Percentiles rank a stretch among this genome's conserved stretches.
Conservation (phyloP, 352 stramenopile genomes). For the Globisporangium irregulare region DNA sequence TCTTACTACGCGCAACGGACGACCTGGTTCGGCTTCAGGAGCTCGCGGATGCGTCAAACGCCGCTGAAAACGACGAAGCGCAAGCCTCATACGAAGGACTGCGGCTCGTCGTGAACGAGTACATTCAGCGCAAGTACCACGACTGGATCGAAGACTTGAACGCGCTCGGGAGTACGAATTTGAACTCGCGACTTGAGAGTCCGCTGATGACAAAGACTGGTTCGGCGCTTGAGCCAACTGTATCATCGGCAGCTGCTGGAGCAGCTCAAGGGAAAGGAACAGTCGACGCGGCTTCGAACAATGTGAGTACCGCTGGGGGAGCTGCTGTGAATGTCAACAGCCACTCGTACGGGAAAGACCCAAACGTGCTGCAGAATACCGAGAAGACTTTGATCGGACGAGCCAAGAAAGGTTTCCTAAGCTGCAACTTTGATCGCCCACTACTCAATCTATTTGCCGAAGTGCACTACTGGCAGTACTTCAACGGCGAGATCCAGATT, state of each 20-base stretch:
- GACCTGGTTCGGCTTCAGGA: constrained; percentile 74
- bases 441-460: constrained; percentile 92
- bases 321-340: constrained; percentile 35
- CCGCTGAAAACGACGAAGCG: constrained; percentile 75
- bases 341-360: constrained; percentile 34
- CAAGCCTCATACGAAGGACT: constrained; percentile 75
- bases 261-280: constrained; percentile 8
- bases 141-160: constrained; percentile 90
- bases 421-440: constrained; percentile 94
- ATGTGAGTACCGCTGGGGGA: not conserved
- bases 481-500: constrained; percentile 92
- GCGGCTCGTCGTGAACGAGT: constrained; percentile 84
- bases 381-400: constrained; percentile 79
- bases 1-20: constrained; percentile 77
- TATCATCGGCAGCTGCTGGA: constrained; percentile 9
- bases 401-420: constrained; percentile 83
- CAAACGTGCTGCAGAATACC: constrained; percentile 68
- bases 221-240: constrained; percentile 17
- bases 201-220: constrained; percentile 84
- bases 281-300: not conserved
- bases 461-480: constrained; percentile 91
- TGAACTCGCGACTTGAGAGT: constrained; percentile 81
- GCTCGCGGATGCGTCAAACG: constrained; percentile 63
- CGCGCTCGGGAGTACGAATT: constrained; percentile 64
- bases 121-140: constrained; percentile 88